Percentiles rank a stretch among this genome's conserved stretches.
These are phyloP conservation scores for Phlyctochytrium planicorne DNA, from an alignment of 192 early-diverging fungal species.

Conservation along the genomic window DNA sequence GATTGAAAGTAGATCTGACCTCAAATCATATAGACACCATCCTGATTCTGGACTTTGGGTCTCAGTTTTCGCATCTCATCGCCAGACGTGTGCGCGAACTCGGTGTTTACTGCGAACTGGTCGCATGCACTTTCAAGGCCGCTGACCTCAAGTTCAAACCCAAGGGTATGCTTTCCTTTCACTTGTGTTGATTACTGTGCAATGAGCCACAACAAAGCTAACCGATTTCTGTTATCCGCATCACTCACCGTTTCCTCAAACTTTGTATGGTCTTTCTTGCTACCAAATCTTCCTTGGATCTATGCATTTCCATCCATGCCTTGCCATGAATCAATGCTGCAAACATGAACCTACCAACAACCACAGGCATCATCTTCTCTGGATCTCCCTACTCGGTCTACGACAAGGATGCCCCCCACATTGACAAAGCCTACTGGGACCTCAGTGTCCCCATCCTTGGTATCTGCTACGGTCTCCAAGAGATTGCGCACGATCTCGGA, in stretches of 20 bases:
- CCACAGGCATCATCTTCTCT: constrained; percentile 84
- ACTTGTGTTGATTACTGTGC: neutral
- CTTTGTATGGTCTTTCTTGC: too few species aligned
- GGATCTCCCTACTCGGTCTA: constrained; percentile 97
- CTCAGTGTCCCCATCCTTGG: constrained; percentile 90
- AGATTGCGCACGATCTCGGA: constrained; percentile 86
- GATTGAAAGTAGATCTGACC: too few species aligned
- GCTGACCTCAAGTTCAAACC: constrained; percentile 89
- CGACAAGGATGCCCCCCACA: constrained; percentile 89
- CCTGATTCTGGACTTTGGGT: constrained; percentile 99
- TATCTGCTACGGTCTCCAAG: constrained; percentile 99
- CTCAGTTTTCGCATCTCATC: constrained; percentile 98
- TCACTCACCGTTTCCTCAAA: too few species aligned
- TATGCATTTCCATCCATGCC: constrained; percentile 12
- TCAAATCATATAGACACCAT: constrained; percentile 88
- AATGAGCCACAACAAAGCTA: too few species aligned
- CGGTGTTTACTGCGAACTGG: constrained; percentile 98
- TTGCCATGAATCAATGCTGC: constrained; percentile 2
- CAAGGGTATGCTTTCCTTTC: constrained; percentile 58
- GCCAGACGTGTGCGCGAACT: constrained; percentile 92
- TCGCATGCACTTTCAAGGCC: constrained; percentile 93
- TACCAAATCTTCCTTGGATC: neutral
- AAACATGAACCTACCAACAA: constrained; percentile 6
- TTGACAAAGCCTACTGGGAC: constrained; percentile 87
- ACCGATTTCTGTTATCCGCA: too few species aligned